A percentile compares a stretch with the other conserved stretches of the same genome.
phyloP scores from a whole-genome alignment of 306 rosid genomes.

The Quercus glauca region DNA sequence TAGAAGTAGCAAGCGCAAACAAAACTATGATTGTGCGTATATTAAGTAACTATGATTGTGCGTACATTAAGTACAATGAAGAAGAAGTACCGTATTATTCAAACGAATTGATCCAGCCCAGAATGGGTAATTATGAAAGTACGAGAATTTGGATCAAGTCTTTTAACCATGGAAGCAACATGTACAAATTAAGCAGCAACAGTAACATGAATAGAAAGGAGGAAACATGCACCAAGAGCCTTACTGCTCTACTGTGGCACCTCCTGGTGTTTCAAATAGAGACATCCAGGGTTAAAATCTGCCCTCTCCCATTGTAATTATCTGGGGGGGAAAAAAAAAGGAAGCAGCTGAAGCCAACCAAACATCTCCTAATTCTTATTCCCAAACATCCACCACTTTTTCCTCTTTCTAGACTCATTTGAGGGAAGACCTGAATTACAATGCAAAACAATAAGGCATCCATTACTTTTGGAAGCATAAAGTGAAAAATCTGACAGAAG shows the following conservation, averaged over 20 bases:
- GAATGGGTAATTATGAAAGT: background rate
- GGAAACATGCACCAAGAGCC: background rate
- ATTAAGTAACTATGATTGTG: too few species aligned
- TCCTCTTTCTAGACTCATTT: conserved; percentile 62
- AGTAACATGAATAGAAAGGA: conserved; percentile 3
- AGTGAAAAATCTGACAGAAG: background rate
- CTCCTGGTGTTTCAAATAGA: too few species aligned
- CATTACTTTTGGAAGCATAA: background rate
- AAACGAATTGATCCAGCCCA: background rate
- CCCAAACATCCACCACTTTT: conserved; percentile 81
- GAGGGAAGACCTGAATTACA: conserved; percentile 48
- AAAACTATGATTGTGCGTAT: too few species aligned
- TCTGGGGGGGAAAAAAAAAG: too few species aligned
- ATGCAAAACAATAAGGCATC: conserved; percentile 13
- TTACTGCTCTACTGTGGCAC: too few species aligned
- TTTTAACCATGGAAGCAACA: conserved; percentile 1
- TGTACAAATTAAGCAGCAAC: background rate
- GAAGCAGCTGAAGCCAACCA: background rate
- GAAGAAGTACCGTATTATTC: background rate
- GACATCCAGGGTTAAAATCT: too few species aligned
- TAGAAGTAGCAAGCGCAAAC: too few species aligned
- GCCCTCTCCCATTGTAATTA: too few species aligned
- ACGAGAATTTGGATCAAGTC: background rate
- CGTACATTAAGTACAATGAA: background rate
- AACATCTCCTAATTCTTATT: conserved; percentile 45